Evolutionary conservation across 768 basidiomycete species (phyloP).

Genomic region (Termitomyces sp.): DNA sequence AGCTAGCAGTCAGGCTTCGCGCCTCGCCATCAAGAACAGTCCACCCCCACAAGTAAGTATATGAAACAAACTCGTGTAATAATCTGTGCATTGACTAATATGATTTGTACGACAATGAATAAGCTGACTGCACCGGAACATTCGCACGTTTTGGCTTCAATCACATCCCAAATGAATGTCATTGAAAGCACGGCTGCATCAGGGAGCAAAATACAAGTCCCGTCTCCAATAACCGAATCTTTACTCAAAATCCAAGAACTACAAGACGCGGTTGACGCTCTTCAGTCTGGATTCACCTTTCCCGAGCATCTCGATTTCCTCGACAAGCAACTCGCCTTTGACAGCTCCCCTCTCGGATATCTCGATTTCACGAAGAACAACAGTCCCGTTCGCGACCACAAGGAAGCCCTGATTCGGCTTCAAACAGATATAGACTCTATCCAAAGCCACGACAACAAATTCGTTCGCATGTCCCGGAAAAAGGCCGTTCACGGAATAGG

Average conservation of each 20-base stretch:
- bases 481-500: constrained; percentile 5
- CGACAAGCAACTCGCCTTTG: not conserved
- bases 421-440: constrained; percentile 8
- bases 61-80: not conserved
- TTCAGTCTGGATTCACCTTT: constrained; percentile 1
- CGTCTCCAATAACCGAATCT: not conserved
- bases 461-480: constrained; percentile 1
- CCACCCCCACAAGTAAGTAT: not conserved
- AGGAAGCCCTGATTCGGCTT: constrained; percentile 5
- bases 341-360: constrained; percentile 7
- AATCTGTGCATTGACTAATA: not conserved
- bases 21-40: constrained; percentile 5
- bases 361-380: constrained; percentile 5
- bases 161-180: not conserved
- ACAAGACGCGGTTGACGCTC: not conserved
- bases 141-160: not conserved
- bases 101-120: not conserved
- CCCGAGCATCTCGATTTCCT: constrained; percentile 7
- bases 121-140: not conserved
- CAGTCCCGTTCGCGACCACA: constrained; percentile 6
- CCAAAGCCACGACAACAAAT: not conserved
- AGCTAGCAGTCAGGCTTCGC: constrained; percentile 10
- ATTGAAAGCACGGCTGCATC: not conserved
- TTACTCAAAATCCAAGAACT: not conserved
- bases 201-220: not conserved